A percentile compares a stretch with the other conserved stretches of the same genome.
Conservation (phyloP, 108 stramenopile species). For the Skeletonema grethae region DNA sequence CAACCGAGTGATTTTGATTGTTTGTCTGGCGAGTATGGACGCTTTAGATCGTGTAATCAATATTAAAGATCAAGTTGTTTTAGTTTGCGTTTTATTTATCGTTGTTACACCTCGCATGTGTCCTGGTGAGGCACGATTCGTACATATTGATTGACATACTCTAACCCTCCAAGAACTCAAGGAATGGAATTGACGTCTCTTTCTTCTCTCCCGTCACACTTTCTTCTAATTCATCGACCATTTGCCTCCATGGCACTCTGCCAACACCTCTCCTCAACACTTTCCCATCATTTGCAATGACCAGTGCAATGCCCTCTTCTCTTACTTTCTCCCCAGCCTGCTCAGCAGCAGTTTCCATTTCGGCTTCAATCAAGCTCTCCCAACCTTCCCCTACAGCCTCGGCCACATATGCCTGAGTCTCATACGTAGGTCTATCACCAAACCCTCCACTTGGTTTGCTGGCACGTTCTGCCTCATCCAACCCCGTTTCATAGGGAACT, state of each 20-base stretch:
- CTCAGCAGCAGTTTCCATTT: slow-evolving; percentile 71
- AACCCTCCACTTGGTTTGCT: slow-evolving; percentile 67
- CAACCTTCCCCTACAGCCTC: slow-evolving; percentile 69
- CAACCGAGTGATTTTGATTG: slow-evolving; percentile 87
- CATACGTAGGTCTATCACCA: slow-evolving; percentile 70
- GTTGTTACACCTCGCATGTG: not conserved
- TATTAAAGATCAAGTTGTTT: slow-evolving; percentile 9
- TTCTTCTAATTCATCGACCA: slow-evolving; percentile 80
- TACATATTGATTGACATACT: not conserved
- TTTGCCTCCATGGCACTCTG: slow-evolving; percentile 82
- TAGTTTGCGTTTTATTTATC: not conserved
- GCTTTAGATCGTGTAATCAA: slow-evolving; percentile 54
- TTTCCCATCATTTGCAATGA: slow-evolving; percentile 74
- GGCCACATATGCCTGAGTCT: slow-evolving; percentile 82
- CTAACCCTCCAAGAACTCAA: slow-evolving; percentile 39
- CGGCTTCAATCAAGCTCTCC: slow-evolving; percentile 68
- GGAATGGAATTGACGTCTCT: slow-evolving; percentile 29
- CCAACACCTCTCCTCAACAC: slow-evolving; percentile 80
- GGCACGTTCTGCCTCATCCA: slow-evolving; percentile 33
- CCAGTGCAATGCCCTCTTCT: slow-evolving; percentile 79
- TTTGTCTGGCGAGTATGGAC: slow-evolving; percentile 67
- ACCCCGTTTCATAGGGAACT: slow-evolving; percentile 77
- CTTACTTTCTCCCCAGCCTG: slow-evolving; percentile 70
- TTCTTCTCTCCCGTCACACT: slow-evolving; percentile 63
- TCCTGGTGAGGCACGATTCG: not conserved